A percentile compares a stretch with the other conserved stretches of the same genome.
Evolutionary conservation across 495 filamentous ascomycete species (phyloP).

Genomic region (Penicillium herquei): DNA sequence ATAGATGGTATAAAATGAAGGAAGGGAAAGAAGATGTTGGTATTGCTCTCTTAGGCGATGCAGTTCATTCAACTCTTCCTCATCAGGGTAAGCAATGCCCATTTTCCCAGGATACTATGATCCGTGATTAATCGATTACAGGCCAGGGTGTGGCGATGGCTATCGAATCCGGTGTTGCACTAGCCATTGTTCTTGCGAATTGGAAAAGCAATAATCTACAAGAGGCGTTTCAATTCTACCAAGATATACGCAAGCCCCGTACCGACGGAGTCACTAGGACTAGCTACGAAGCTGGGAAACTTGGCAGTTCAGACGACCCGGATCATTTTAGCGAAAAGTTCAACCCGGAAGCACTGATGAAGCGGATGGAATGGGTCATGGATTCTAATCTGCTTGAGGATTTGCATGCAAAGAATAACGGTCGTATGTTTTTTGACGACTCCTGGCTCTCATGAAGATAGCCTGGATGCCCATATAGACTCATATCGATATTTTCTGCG

Average conservation of each 20-base stretch:
- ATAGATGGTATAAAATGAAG: conserved; percentile 31
- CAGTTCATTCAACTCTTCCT: conserved; percentile 31
- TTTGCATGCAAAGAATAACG: conserved; percentile 12
- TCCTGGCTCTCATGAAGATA: no score
- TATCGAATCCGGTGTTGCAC: conserved; percentile 30
- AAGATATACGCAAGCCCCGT: conserved; percentile 29
- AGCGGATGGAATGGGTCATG: conserved; percentile 35
- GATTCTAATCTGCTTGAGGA: conserved; percentile 35
- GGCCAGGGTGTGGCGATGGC: conserved; percentile 33
- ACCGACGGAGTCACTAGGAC: conserved; percentile 29
- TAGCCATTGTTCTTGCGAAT: conserved; percentile 27
- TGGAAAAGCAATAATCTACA: conserved; percentile 24
- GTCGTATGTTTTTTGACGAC: no score
- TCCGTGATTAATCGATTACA: conserved; percentile 3
- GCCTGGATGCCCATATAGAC: no score
- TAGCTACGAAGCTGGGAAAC: conserved; percentile 28
- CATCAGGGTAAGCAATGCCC: conserved; percentile 22
- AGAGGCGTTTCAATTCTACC: conserved; percentile 30
- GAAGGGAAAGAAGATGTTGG: conserved; percentile 21
- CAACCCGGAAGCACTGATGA: conserved; percentile 22
- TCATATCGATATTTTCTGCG: no score
- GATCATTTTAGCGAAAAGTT: conserved; percentile 22
- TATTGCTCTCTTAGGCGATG: conserved; percentile 28
- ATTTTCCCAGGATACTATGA: not conserved
- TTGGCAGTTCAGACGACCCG: conserved; percentile 26